Evolutionary conservation across 768 basidiomycete genomes (phyloP).

Genomic region (Fomitopsis serialis): DNA sequence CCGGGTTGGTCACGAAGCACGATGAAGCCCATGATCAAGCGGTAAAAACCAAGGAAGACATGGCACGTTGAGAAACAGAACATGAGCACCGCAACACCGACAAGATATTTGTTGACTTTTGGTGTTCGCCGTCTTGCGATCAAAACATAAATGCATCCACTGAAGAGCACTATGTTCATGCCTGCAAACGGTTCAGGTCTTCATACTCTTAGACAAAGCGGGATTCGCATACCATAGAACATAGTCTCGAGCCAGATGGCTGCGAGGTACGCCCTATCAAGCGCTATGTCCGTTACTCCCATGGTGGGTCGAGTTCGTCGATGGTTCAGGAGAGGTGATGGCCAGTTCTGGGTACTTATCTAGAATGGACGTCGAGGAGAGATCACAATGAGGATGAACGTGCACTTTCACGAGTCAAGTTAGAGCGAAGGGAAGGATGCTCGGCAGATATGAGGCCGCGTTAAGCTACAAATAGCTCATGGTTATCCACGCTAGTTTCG

Average conservation of each 20-base stretch:
- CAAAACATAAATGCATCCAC: conserved; percentile 23
- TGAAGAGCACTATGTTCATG: conserved; percentile 27
- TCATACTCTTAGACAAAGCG: not conserved
- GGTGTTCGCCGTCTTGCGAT: conserved; percentile 19
- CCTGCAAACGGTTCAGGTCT: conserved; percentile 11
- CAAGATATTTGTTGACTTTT: conserved; percentile 18
- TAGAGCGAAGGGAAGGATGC: too few relatives aligned
- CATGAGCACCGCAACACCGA: conserved; percentile 23
- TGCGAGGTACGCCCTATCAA: conserved; percentile 31
- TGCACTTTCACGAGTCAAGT: too few relatives aligned
- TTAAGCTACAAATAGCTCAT: too few relatives aligned
- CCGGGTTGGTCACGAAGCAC: conserved; percentile 22
- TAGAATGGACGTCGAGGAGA: not conserved
- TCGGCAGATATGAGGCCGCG: too few relatives aligned
- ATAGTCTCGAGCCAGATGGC: conserved; percentile 31
- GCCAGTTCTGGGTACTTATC: not conserved
- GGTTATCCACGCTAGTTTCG: too few relatives aligned
- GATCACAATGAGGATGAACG: too few relatives aligned
- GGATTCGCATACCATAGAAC: conserved; percentile 20
- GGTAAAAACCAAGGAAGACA: conserved; percentile 29
- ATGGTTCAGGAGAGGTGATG: not conserved
- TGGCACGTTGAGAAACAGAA: conserved; percentile 30
- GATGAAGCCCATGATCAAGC: conserved; percentile 32
- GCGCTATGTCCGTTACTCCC: conserved; percentile 18
- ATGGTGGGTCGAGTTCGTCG: conserved; percentile 3